phyloP scores from a whole-genome alignment of 768 basidiomycete species.

The Lactarius sp. region DNA sequence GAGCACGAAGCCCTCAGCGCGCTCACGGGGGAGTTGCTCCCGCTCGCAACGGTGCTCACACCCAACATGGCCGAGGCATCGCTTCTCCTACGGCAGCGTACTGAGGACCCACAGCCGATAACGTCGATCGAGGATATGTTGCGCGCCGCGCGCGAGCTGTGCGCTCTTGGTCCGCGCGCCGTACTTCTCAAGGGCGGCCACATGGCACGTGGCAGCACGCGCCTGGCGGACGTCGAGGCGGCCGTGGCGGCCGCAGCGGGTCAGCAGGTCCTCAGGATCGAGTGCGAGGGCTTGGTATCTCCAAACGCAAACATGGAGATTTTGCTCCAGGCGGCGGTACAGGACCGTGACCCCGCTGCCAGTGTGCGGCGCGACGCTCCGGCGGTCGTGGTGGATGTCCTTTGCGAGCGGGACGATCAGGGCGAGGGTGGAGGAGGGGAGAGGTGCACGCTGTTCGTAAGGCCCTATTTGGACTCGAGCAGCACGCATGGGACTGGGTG shows the following conservation, averaged over 20 bases:
- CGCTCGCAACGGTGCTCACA: slow-evolving; percentile 67
- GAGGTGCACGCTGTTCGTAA: slow-evolving; percentile 45
- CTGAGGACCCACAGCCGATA: slow-evolving; percentile 31
- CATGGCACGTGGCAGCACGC: slow-evolving; percentile 35
- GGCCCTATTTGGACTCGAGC: slow-evolving; percentile 56
- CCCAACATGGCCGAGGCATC: slow-evolving; percentile 84
- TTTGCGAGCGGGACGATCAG: slow-evolving; percentile 39
- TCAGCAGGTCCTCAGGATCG: not conserved
- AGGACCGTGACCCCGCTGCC: slow-evolving; percentile 22
- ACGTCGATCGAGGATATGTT: slow-evolving; percentile 56
- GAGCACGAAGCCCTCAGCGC: slow-evolving; percentile 57
- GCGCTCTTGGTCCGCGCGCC: slow-evolving; percentile 44
- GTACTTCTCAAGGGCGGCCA: slow-evolving; percentile 89
- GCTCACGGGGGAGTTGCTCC: slow-evolving; percentile 61
- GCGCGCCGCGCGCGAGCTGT: slow-evolving; percentile 45
- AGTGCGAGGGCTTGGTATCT: slow-evolving; percentile 26
- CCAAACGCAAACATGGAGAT: slow-evolving; percentile 61
- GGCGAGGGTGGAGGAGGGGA: slow-evolving; percentile 19
- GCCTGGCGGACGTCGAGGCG: slow-evolving; percentile 40
- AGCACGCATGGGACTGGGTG: slow-evolving; percentile 93
- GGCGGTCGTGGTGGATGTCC: slow-evolving; percentile 57
- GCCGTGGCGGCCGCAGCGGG: not conserved
- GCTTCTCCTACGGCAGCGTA: slow-evolving; percentile 47
- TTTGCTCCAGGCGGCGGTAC: slow-evolving; percentile 35
- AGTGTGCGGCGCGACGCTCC: slow-evolving; percentile 8